Percentiles rank a stretch among this genome's conserved stretches.
These are phyloP conservation scores for Entamoeba histolytica DNA, from an alignment of 208 protist genomes.

Conservation along the genomic window DNA sequence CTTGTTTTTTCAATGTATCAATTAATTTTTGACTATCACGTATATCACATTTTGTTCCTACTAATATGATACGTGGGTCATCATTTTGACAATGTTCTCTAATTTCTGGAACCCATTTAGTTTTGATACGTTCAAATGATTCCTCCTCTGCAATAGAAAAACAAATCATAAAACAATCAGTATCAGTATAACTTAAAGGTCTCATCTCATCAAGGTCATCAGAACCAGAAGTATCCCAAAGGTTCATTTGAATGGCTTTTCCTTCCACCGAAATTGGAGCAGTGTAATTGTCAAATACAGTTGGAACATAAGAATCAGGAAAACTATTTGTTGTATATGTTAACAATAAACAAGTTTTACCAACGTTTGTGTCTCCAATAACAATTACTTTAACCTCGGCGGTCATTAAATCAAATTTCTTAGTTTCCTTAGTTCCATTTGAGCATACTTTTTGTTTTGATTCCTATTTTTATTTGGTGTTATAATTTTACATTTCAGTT, in stretches of 20 bases:
- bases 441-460: no score
- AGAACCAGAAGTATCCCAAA: conserved; percentile 28
- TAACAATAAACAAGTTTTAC: conserved; percentile 11
- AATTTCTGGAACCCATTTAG: neutral
- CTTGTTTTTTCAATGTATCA: no score
- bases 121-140: no score
- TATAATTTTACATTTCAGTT: no score
- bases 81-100: neutral
- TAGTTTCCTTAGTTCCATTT: no score
- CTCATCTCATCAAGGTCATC: no score
- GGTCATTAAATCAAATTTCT: neutral
- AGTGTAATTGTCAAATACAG: conserved; percentile 22
- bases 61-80: conserved; percentile 30
- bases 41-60: conserved; percentile 41
- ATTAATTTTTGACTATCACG: neutral
- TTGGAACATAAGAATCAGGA: neutral
- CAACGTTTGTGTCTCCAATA: neutral
- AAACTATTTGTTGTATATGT: conserved; percentile 8
- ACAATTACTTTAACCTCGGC: neutral
- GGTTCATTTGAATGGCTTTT: neutral
- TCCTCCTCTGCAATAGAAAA: no score
- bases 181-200: no score
- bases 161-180: no score
- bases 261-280: conserved; percentile 2
- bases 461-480: no score